Evolutionary conservation across 2,329 filamentous ascomycete genomes (phyloP), one percentile per base, ranked within the genome.

Genomic region (Sordariomycetes sp.): DNA sequence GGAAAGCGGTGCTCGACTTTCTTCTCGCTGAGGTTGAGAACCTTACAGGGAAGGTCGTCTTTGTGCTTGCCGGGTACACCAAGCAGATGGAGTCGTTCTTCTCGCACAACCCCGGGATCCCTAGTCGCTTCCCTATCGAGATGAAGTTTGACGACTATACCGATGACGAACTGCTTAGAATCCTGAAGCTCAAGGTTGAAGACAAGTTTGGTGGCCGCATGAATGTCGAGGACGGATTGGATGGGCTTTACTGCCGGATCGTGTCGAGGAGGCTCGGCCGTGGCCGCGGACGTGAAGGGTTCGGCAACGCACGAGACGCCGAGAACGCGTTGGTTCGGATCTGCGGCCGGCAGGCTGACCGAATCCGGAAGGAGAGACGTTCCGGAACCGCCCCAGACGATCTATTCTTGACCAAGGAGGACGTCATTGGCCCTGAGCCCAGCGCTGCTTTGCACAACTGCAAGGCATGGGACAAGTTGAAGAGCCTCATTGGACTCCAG

Each of bases 1-100:
- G 88, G 0, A 73, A 70, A 0, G 77, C 79, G 0, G 86, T 90
- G 0, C 72, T 93, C 0, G 87, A 93, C 61, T 89, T 79, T 60
- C 72, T 93, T 0, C 77, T 93, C 0, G 77, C 86, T 0, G 87
- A 91, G 63, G 80, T 90, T 0, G 88, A 92, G 63, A 89, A 90
- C 56, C 74, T 83, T 1, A 79, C 77, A 0, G 88, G 87, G 0
- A 87, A 87, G 63, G 69, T 92, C 0, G 81, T 86, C 0, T 88
- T 92, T 57, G 76, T 92, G 0, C 72, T 93, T 2, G 88, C 88
- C 0, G 88, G 89, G 0, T 92, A 92, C 68, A 76, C 76, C 54
- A 85, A 83, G 62, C 77, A 88, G 61, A 92, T 93, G 88, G 87
- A 92, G 63, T 77, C 77, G 0, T 90, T 92, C 67, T 90, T 89